Base-by-base conservation (phyloP, 2,329 filamentous ascomycete species). In the Pseudogymnoascus sp. region DNA sequence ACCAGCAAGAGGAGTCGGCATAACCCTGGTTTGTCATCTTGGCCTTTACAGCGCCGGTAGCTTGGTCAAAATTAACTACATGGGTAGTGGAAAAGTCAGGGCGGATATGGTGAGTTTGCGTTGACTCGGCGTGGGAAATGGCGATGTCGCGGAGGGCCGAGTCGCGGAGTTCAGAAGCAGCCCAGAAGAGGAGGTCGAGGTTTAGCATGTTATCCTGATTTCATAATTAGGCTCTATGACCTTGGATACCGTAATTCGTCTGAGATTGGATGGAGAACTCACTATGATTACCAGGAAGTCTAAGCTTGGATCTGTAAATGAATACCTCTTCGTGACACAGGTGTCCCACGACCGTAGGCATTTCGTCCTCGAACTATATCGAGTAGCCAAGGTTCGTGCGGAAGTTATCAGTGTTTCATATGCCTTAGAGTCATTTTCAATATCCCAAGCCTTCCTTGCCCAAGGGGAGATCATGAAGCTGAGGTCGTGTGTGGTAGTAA, bases 21-120 rank as follows among this genome's bases (percentile, higher is more conserved):
- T 76, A 76, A 0, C 80, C 80, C 67, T 82, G 80, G 59, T 80
- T 79, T 0, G 79, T 82, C 63, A 80, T 73, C n/a, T 75, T 75
- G 0, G 72, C 69, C 63, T 76, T 76, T 0, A 77, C 67, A 0
- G 62, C 62, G 0, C 80, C 79, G 0, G 74, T 80, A 0, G 62
- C 63, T 1, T 76, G 75, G 23, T 80, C 74, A 61, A 82, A 80
- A 62, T 79, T 76, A n/a, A 80, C 77, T 1, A 82, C 74, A 63
- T 82, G 80, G 28, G 66, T 70, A 0, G 75, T 77, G 1, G 76
- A 77, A 10, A 64, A 68, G 63, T 79, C 76, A 3, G 61, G 60
- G 0, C 76, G 74, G 19, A 81, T 69, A 64, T 80, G 78, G 4
- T 75, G 71, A n/a, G 69, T 70, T 40, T 74, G 72, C 0, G 77